Evolutionary conservation across 495 filamentous ascomycete species (phyloP), one percentile per base, ranked within the genome.

Genomic region (Neurospora sp.): DNA sequence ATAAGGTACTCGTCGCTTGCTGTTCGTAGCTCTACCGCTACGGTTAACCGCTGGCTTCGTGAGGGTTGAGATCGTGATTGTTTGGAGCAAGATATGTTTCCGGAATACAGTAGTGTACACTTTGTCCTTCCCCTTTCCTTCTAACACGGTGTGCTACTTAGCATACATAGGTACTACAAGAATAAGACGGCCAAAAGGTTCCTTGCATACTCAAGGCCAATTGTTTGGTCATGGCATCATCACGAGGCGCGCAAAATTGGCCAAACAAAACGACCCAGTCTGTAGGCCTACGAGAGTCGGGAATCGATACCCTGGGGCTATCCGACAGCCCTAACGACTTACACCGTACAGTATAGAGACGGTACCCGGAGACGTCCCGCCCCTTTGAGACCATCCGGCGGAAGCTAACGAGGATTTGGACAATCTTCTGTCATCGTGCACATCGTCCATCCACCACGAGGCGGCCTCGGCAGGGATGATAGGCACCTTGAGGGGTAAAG

Each of bases 161-260:
- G 12, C 5, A 35, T 31, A 31, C 27, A 31, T 31, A 31, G 27
- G 27, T 27, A 2, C 27, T 31, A 31, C 53, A 35, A 59, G 48
- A 59, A 59, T 16, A 31, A 31, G 27, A 61, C 27, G 53, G 27
- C 22, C 2, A 8, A 31, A 16, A 35, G 12, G 53, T 31, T 17
- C 20, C 22, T 61, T 61, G 22, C 22, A 48, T 31, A 61, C 7
- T 61, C 53, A 8, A 35, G 12, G 5, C 27, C 22, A 16, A 35
- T 31, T 31, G 27, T 31, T 27, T 31, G 27, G 27, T 31, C 2
- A 31, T 31, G 27, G 27, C 27, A 31, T 31, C 27, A 48, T 73
- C 72, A 70, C 44, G 72, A 59, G 72, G 16, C 68, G 41, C 41
- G 72, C 68, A 73, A 70, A 70, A 39, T 37, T 17, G 14, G 31